phyloP scores from a whole-genome alignment of 2,329 filamentous ascomycete species.

The Hypoxylon sp. region DNA sequence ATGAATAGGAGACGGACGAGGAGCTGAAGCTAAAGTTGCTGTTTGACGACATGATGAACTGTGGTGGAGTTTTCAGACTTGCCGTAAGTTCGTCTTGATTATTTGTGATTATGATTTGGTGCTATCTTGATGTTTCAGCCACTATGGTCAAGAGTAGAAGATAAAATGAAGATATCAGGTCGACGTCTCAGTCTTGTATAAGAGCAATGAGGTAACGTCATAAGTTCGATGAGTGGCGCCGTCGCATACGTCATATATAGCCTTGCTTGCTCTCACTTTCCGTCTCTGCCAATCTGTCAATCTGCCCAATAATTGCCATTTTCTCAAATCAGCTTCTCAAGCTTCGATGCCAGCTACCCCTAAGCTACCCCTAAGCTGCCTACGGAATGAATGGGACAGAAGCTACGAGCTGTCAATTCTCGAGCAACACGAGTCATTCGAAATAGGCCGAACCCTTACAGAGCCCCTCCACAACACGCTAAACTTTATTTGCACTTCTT shows the following conservation, averaged over 20 bases:
- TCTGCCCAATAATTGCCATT: too few relatives aligned
- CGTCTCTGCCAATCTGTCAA: too few relatives aligned
- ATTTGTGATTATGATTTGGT: too few relatives aligned
- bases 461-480: neutral
- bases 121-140: neutral
- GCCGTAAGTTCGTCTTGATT: neutral
- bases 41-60: conserved; percentile 28
- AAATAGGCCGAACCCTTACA: neutral
- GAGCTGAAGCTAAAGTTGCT: conserved; percentile 20
- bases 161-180: neutral
- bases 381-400: too few relatives aligned
- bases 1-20: conserved; percentile 30
- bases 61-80: neutral
- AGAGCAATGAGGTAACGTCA: neutral
- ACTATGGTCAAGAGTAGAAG: neutral
- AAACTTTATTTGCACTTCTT: conserved; percentile 19
- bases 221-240: neutral
- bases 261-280: neutral
- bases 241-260: neutral
- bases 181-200: neutral
- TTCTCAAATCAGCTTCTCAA: too few relatives aligned
- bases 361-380: neutral
- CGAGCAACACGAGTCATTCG: too few relatives aligned
- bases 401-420: too few relatives aligned
- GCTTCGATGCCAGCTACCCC: neutral